phyloP scores from a whole-genome alignment of 2,329 filamentous ascomycete species.

The Diaporthe helianthi region DNA sequence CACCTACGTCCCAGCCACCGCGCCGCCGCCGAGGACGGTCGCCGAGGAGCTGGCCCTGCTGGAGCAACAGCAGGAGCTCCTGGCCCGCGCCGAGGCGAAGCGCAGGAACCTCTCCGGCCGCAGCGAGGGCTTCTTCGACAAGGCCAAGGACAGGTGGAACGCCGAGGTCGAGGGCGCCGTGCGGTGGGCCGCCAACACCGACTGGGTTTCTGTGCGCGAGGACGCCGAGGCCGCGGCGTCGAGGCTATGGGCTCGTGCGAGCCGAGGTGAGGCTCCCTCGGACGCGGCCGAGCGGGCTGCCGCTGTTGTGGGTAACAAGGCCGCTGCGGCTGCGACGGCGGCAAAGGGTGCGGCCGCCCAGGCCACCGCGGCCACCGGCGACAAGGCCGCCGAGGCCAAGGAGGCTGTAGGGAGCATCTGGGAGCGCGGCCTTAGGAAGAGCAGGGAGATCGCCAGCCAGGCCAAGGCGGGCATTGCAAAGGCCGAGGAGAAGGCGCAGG shows the following conservation, averaged over 20 bases:
- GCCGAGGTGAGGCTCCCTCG: conserved; percentile 43
- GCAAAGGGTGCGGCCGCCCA: conserved; percentile 35
- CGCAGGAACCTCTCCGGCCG: conserved; percentile 9
- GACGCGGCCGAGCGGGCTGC: conserved; percentile 44
- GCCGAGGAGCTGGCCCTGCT: conserved; percentile 34
- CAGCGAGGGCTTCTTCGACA: conserved; percentile 64
- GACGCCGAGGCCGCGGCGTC: conserved; percentile 58
- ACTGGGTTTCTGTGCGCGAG: conserved; percentile 70
- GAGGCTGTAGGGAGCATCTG: conserved; percentile 49
- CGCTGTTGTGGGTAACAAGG: conserved; percentile 30
- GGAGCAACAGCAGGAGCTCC: conserved; percentile 34
- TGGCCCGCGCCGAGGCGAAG: conserved; percentile 24
- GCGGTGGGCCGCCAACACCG: conserved; percentile 68
- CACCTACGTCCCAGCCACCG: conserved; percentile 53
- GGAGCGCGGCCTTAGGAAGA: conserved; percentile 50
- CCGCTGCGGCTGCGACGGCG: conserved; percentile 36
- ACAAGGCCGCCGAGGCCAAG: conserved; percentile 46
- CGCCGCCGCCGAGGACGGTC: conserved; percentile 49
- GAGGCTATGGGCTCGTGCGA: conserved; percentile 51
- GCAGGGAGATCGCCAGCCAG: conserved; percentile 48
- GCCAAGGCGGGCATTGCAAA: conserved; percentile 46
- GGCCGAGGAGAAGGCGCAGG: conserved; percentile 46
- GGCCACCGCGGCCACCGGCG: conserved; percentile 42
- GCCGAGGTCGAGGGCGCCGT: conserved; percentile 72
- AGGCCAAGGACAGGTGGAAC: conserved; percentile 81